A percentile compares a stretch with the other conserved stretches of the same genome.
Evolutionary conservation across 306 rosid species (phyloP).

Genomic region (Malus fusca): DNA sequence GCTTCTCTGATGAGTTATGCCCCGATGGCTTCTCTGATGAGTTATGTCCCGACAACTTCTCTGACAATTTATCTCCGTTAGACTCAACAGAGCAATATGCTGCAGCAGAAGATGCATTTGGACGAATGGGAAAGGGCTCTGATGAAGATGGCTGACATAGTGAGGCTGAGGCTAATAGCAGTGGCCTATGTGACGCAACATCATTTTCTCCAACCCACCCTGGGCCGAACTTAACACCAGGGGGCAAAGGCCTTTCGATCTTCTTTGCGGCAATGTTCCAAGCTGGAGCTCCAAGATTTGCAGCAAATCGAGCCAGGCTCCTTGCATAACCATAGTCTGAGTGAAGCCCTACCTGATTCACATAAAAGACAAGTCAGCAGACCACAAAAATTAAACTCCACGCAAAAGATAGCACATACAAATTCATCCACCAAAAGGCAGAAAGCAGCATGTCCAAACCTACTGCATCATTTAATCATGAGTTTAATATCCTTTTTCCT

Average conservation of each 20-base stretch:
- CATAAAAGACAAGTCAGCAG: slow-evolving; percentile 18
- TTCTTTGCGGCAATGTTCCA: slow-evolving; percentile 52
- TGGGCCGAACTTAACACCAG: slow-evolving; percentile 45
- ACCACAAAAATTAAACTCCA: slow-evolving; percentile 2
- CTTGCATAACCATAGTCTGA: slow-evolving; percentile 54
- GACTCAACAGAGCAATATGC: slow-evolving; percentile 17
- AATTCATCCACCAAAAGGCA: neutral
- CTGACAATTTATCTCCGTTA: slow-evolving; percentile 18
- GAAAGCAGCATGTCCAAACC: neutral
- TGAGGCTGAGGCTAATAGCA: slow-evolving; percentile 10
- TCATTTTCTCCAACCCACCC: slow-evolving; percentile 71
- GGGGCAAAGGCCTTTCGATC: slow-evolving; percentile 39
- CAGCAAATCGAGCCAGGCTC: slow-evolving; percentile 61
- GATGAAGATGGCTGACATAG: slow-evolving; percentile 20
- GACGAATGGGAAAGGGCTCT: slow-evolving; percentile 14
- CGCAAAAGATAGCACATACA: neutral
- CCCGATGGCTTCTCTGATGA: slow-evolving; percentile 22
- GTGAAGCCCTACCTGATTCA: slow-evolving; percentile 55
- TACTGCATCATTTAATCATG: neutral
- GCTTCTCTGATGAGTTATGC: slow-evolving; percentile 24
- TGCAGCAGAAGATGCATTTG: slow-evolving; percentile 15
- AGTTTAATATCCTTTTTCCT: neutral
- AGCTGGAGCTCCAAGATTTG: slow-evolving; percentile 42
- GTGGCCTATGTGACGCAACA: slow-evolving; percentile 18
- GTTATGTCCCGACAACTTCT: slow-evolving; percentile 16